Base-by-base conservation (phyloP, 768 basidiomycete species). In the Cantharellus anzutake region DNA sequence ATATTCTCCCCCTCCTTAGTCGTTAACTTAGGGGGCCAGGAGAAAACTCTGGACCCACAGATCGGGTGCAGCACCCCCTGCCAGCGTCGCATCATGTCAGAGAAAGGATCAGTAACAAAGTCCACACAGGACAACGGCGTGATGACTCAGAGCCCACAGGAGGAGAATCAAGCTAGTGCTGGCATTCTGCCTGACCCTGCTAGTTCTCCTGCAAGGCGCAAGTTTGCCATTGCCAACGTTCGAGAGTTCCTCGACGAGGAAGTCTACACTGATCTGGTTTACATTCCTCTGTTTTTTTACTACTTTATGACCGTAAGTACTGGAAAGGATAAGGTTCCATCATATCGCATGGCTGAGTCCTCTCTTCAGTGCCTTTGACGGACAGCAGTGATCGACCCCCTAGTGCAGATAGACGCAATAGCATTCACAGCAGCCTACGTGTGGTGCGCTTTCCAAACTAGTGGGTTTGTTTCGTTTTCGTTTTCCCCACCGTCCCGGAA, bases 201-300 rank as follows among this genome's bases (percentile, higher is more conserved):
- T 29, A 29, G 20, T 29, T 29, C 20, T 29, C 20, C 20, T 29
- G 20, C 20, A 29, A 29, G 20, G 20, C 20, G 20, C 20, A 29
- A 29, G 20, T 29, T 29, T 29, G 20, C 20, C 20, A 29, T 29
- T 29, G 20, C 20, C 20, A 29, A 29, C 20, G 20, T 29, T 29
- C 20, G 20, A 29, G 20, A 29, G 52, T 55, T 55, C 38, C 68
- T 88, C 84, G 68, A 97, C 94, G 48, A 92, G 96, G 64, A 97
- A 82, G 71, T 97, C 94, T 66, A 98, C 82, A 93, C 97, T 97
- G 86, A 57, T 38, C 14, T 38, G 40, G 34, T 41, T 35, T 5
- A 14, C 14, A 38, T 7, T 11, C 37, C 40, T 16, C 56, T 57
- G 5, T 16, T 35, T 16, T 38, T 5, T 7, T 57, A 5, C 40